Conservation (phyloP, 257 asterid species). For the Eucommia ulmoides region DNA sequence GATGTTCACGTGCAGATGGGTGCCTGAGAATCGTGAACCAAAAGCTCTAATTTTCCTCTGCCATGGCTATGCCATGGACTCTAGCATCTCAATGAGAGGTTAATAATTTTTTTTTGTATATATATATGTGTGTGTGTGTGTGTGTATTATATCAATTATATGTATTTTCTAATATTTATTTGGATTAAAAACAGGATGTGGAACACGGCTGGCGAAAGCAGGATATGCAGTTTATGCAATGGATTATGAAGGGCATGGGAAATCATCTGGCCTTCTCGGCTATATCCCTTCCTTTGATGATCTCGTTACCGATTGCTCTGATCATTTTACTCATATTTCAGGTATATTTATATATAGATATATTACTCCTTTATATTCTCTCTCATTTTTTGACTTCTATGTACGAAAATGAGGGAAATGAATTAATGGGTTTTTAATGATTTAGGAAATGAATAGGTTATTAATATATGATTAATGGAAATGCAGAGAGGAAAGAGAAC, state of each 20-base stretch:
- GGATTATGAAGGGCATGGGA: conserved; percentile 64
- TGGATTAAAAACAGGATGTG: conserved; percentile 34
- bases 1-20: neutral
- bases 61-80: conserved; percentile 3
- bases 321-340: conserved; percentile 32
- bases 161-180: too few species aligned
- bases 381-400: too few species aligned
- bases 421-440: too few species aligned
- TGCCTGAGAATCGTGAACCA: neutral
- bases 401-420: too few species aligned
- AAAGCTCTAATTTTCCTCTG: neutral
- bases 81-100: conserved; percentile 31
- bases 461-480: too few species aligned
- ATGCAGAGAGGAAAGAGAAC: conserved; percentile 38
- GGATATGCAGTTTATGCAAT: conserved; percentile 56
- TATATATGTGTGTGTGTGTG: too few species aligned
- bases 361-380: neutral
- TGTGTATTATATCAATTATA: too few species aligned
- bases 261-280: conserved; percentile 45
- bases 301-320: conserved; percentile 40
- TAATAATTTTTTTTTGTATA: neutral
- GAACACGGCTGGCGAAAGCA: conserved; percentile 30
- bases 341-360: conserved; percentile 18
- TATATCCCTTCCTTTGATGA: conserved; percentile 30
- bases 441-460: too few species aligned